phyloP scores from a whole-genome alignment of 1,139 yeast genomes.

The Zygosaccharomyces pseudobailii region DNA sequence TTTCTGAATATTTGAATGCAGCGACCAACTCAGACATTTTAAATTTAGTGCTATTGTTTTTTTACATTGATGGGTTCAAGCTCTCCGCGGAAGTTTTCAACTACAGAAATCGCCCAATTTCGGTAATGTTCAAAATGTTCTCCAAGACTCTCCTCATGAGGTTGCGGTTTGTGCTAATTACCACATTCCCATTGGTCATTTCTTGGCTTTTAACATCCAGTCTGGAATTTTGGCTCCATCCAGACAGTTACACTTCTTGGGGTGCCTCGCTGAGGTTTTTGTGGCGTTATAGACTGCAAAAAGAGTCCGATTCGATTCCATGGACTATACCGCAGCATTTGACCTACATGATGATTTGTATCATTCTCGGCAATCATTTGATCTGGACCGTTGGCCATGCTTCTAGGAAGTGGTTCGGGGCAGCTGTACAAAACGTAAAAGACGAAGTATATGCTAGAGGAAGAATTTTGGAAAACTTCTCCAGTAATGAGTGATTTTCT shows the following conservation, averaged over 20 bases:
- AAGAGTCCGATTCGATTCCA: conserved; percentile 7
- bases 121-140: conserved; percentile 5
- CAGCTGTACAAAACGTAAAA: conserved; percentile 42
- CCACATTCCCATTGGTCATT: conserved; percentile 12
- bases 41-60: conserved; percentile 3
- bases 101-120: conserved; percentile 11
- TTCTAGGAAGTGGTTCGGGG: conserved; percentile 19
- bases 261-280: conserved; percentile 13
- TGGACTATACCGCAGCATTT: conserved; percentile 22
- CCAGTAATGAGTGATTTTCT: conserved; percentile 22
- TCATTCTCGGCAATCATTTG: conserved; percentile 8
- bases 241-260: conserved; percentile 11
- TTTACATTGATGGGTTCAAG: conserved; percentile 4
- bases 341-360: conserved; percentile 10
- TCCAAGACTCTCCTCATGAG: conserved; percentile 5
- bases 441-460: conserved; percentile 60
- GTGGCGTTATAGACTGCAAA: conserved; percentile 13
- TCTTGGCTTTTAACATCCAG: conserved; percentile 10
- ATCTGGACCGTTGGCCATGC: conserved; percentile 3
- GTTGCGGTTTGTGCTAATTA: conserved; percentile 7
- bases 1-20: conserved; percentile 4
- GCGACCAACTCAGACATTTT: conserved; percentile 3
- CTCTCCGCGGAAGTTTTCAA: conserved; percentile 4
- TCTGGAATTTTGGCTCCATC: conserved; percentile 10
- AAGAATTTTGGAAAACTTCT: conserved; percentile 54